A percentile compares a stretch with the other conserved stretches of the same genome.
Conservation (phyloP, 495 filamentous ascomycete species). For the Penicillium odoratum region DNA sequence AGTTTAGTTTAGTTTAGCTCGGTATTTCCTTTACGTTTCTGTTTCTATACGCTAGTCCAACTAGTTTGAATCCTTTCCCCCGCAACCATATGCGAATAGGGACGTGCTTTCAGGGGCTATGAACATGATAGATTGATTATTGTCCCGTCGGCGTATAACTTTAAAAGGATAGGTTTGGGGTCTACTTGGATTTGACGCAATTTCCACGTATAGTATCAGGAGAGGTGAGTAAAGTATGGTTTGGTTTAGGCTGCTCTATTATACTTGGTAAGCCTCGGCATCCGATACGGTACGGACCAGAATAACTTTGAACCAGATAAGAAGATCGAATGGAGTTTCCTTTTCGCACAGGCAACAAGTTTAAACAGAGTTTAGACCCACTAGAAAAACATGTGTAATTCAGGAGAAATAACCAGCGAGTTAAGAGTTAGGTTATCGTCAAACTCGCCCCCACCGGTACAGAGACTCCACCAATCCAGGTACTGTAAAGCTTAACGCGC, state of each 20-base stretch:
- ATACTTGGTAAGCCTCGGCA: slow-evolving; percentile 2
- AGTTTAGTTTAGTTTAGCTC: too few relatives aligned
- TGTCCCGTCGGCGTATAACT: too few relatives aligned
- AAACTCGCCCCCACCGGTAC: slow-evolving; percentile 6
- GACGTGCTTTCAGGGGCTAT: too few relatives aligned
- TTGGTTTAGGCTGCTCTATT: too few relatives aligned
- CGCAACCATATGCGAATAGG: too few relatives aligned
- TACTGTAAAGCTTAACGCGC: slow-evolving; percentile 12
- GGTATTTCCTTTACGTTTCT: not conserved
- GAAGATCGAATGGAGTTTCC: not conserved
- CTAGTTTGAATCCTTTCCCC: too few relatives aligned
- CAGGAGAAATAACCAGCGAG: not conserved
- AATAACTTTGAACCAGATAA: too few relatives aligned
- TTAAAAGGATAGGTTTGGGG: not conserved
- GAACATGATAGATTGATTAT: too few relatives aligned
- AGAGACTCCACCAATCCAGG: slow-evolving; percentile 7
- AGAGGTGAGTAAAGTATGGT: too few relatives aligned
- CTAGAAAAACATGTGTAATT: slow-evolving; percentile 1
- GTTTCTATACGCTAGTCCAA: not conserved
- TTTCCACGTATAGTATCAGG: not conserved
- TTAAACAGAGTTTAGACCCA: not conserved
- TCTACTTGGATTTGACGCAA: not conserved
- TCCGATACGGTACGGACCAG: not conserved
- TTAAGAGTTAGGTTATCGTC: not conserved
- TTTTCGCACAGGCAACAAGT: not conserved